A percentile compares a stretch with the other conserved stretches of the same genome.
These are phyloP conservation scores for Metschnikowia henanensis DNA, from an alignment of 805 yeast genomes.

Conservation along the genomic window DNA sequence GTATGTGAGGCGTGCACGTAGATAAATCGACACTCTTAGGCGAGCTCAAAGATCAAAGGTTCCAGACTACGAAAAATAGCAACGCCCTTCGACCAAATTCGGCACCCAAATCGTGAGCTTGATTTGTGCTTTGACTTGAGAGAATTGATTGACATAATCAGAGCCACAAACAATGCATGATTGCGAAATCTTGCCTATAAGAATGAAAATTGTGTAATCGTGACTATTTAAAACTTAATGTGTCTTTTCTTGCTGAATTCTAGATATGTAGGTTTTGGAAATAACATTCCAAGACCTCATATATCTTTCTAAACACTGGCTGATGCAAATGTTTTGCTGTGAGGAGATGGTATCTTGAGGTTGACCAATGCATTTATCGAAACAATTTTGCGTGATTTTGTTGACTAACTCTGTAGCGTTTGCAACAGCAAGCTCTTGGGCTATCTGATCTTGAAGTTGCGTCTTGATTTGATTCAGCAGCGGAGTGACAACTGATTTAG, in stretches of 20 bases:
- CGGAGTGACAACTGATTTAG: constrained; percentile 11
- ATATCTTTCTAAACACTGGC: constrained; percentile 80
- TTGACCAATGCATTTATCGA: constrained; percentile 66
- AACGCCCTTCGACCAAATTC: too few species aligned
- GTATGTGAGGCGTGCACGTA: constrained; percentile 4
- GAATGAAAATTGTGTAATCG: neutral
- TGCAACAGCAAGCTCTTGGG: constrained; percentile 86
- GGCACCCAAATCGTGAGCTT: too few species aligned
- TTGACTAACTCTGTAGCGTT: constrained; percentile 87
- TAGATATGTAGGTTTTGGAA: constrained; percentile 70
- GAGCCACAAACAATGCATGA: too few species aligned
- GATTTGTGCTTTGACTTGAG: too few species aligned
- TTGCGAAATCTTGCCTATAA: too few species aligned
- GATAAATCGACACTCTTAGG: too few species aligned
- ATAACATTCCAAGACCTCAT: constrained; percentile 90
- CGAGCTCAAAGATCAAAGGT: too few species aligned
- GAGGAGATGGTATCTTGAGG: constrained; percentile 54
- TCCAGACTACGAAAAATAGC: too few species aligned
- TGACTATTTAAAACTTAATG: constrained; percentile 6
- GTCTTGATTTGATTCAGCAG: constrained; percentile 42
- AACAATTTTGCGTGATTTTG: constrained; percentile 84
- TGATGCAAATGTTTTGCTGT: constrained; percentile 66
- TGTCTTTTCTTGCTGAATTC: constrained; percentile 52
- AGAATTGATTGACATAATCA: too few species aligned
- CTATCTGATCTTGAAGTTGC: constrained; percentile 66